Base-by-base conservation (phyloP, 345 rosid species). In the Passiflora organensis region DNA sequence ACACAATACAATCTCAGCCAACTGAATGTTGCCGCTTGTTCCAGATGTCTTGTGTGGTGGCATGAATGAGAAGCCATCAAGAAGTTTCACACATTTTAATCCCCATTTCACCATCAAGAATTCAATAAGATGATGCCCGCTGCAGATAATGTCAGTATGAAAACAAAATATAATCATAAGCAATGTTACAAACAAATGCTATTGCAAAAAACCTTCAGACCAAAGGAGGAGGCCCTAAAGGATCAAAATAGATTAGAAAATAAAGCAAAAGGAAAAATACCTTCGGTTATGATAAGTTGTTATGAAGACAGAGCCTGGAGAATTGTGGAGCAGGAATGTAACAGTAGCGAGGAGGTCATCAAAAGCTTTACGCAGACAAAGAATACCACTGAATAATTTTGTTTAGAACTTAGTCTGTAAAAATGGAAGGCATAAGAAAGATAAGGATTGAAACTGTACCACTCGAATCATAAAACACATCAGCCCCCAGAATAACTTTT, bases 241-340 rank as follows among this genome's bases (percentile, higher is more conserved):
- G 14, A 15, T 49, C 18, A 17, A 54, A 21, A 25, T n/a, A 22
- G n/a, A 53, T 23, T 46, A 64, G 28, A 49, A 55, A n/a, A 38
- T 17, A 53, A 57, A 55, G 5, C 9, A 48, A 34, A 64, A 10
- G 32, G 18, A 50, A 1, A n/a, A 42, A 17, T 78, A 91, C 97
- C 97, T 87, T 36, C 96, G 70, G 74, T 85, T 87, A 65, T 91
- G 97, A 68, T 91, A 91, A 10, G 96, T 80, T 43, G 97, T 87
- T 55, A 83, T 79, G 67, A 91, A 87, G 63, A 79, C 89, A 2
- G 95, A 73, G 17, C 81, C 82, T 0, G 88, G 89, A 70, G 80
- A 82, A 47, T 67, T 87, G 55, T 78, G 81, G 6, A 91, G 96
- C 60, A 91, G 76, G 75, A 77, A 91, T 6, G 85, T 67, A 55